Base-by-base conservation (phyloP, 306 rosid genomes). In the Trichosanthes cucumerina region DNA sequence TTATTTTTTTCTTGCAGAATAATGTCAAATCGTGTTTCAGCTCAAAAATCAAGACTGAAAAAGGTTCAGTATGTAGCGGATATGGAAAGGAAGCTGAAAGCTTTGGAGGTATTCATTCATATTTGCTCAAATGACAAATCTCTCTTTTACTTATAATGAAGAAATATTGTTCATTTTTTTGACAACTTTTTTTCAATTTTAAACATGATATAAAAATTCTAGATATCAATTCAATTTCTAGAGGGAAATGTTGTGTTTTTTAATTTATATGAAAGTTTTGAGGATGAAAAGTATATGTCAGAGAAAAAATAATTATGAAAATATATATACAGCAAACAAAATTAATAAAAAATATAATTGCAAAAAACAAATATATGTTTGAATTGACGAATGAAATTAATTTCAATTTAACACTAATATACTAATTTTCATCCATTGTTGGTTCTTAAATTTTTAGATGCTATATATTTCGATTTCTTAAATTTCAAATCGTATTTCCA, bases 101-200 rank as follows among this genome's bases (percentile, higher is more conserved):
- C 24, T 9, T 41, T 74, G 7, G 59, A 91, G 93, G 93, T 86
- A 81, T 21, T 39, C 19, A 2, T 76, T 12, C 31, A 65, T 71
- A 15, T 19, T 28, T 75, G 21, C 19, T 47, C 21, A 28, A 24
- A n/a, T n/a, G n/a, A n/a, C n/a, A n/a, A n/a, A 46, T 47, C 31
- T 3, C 14, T 36, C 5, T 57, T 7, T n/a, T 18, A 53, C 23
- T 19, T 28, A 28, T 1, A 6, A 19, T 18, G 58, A 52, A 52
- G 23, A 8, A 56, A n/a, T n/a, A n/a, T 8, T 7, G n/a, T 19
- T 2, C 62, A n/a, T 52, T n/a, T 56, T 56, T 21, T 9, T 54
- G 3, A 54, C 9, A n/a, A 53, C 6, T 23, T 2, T 57, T 58
- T 58, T 3, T 21, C 28, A 8, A 62, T 57, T 6, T 57, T 23